Percentiles rank a stretch among this genome's conserved stretches.
phyloP scores from a whole-genome alignment of 2,329 filamentous ascomycete species.

The Xylariaceae sp. region DNA sequence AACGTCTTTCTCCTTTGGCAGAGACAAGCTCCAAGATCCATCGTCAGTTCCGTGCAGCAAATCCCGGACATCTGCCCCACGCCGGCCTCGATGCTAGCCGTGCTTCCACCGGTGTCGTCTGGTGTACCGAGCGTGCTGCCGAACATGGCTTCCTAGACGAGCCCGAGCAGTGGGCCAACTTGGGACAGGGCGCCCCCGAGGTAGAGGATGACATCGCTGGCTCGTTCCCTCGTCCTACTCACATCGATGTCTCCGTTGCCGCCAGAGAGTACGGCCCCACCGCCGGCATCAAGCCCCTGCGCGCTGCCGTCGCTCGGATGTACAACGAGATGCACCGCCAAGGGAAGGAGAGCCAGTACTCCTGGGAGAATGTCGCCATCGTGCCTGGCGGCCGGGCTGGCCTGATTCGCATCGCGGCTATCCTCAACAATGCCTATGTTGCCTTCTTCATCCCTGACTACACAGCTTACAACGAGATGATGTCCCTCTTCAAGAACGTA shows the following conservation, averaged over 20 bases:
- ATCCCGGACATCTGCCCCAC: conserved; percentile 86
- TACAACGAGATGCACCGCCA: conserved; percentile 92
- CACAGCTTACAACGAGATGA: conserved; percentile 96
- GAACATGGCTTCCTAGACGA: conserved; percentile 85
- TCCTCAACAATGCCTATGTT: conserved; percentile 85
- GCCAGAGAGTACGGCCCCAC: conserved; percentile 90
- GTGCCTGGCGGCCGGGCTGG: conserved; percentile 90
- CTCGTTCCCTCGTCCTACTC: conserved; percentile 75
- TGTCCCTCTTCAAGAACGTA: conserved; percentile 86
- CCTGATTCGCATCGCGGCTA: conserved; percentile 88
- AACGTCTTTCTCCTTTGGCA: conserved; percentile 34
- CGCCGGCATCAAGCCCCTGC: conserved; percentile 84
- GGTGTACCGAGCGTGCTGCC: conserved; percentile 81
- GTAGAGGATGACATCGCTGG: conserved; percentile 90
- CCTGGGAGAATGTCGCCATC: conserved; percentile 96
- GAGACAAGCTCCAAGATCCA: conserved; percentile 81
- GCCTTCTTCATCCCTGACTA: conserved; percentile 95
- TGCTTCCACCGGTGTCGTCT: conserved; percentile 89
- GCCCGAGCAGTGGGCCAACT: conserved; percentile 80
- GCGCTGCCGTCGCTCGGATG: conserved; percentile 81
- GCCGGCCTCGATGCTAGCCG: conserved; percentile 84
- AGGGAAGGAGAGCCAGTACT: conserved; percentile 84
- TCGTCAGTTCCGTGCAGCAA: conserved; percentile 80
- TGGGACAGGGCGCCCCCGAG: conserved; percentile 90
- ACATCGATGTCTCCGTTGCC: conserved; percentile 70